Evolutionary conservation across 257 asterid species (phyloP).

Genomic region (Vinca minor): DNA sequence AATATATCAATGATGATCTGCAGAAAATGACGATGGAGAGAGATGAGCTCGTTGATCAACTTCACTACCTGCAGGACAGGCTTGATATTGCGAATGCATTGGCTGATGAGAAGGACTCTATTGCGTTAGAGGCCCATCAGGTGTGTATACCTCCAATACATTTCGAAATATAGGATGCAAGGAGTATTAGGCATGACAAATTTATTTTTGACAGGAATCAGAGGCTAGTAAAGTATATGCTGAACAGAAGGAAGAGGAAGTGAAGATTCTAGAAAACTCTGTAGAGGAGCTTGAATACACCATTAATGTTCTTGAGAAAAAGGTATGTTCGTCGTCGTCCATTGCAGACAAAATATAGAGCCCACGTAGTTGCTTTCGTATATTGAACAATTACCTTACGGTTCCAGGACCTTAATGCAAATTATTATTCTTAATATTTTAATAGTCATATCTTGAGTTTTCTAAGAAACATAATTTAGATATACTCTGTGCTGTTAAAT

Average conservation of each 20-base stretch:
- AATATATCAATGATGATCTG: constrained; percentile 39
- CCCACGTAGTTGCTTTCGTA: not conserved
- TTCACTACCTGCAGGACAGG: constrained; percentile 52
- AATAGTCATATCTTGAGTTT: not conserved
- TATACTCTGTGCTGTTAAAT: constrained; percentile 12
- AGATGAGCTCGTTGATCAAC: constrained; percentile 53
- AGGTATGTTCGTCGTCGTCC: constrained; percentile 30
- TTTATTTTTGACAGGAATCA: constrained; percentile 44
- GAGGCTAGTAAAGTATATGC: constrained; percentile 68
- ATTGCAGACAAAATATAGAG: not conserved
- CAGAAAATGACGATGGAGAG: constrained; percentile 43
- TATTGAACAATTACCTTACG: not conserved
- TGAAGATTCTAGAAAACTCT: constrained; percentile 66
- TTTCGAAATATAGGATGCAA: constrained; percentile 13
- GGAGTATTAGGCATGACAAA: constrained; percentile 21
- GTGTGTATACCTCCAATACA: constrained; percentile 29
- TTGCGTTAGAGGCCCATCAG: constrained; percentile 64
- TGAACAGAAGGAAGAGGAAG: constrained; percentile 90
- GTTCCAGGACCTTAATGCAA: not conserved
- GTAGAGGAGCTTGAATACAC: constrained; percentile 91
- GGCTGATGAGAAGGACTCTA: constrained; percentile 84
- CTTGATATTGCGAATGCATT: constrained; percentile 59
- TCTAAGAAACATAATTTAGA: not conserved
- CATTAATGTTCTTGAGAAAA: constrained; percentile 72
- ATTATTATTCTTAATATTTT: not conserved